Conservation (phyloP, 140 eudicot genomes). For the Ambrosia hybrid region DNA sequence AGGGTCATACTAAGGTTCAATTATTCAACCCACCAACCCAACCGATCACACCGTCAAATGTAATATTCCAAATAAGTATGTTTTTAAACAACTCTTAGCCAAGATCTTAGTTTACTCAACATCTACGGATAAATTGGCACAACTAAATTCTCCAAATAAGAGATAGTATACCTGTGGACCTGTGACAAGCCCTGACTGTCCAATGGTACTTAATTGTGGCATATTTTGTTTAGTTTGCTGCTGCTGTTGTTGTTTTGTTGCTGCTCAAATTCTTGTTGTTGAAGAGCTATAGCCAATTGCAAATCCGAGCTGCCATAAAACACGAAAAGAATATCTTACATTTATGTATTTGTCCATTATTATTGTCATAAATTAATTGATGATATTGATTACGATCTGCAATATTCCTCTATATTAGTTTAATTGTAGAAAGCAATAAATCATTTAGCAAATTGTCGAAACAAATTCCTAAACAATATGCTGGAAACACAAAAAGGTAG, state of each 20-base stretch:
- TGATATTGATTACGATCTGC: conserved; percentile 9
- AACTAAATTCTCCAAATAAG: not conserved
- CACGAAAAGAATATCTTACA: not conserved
- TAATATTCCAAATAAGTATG: too few relatives aligned
- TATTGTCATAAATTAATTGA: not conserved
- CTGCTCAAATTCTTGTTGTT: conserved; percentile 86
- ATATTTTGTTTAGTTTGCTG: conserved; percentile 37
- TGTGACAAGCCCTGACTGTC: conserved; percentile 57
- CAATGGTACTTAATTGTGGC: conserved; percentile 34
- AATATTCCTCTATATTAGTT: conserved; percentile 12
- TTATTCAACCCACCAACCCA: too few relatives aligned
- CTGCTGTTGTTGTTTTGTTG: conserved; percentile 41
- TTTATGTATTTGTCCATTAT: not conserved
- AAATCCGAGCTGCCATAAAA: conserved; percentile 70
- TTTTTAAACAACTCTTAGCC: not conserved
- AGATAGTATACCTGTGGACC: conserved; percentile 80
- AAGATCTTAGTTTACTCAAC: not conserved
- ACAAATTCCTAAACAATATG: not conserved
- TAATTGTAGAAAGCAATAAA: not conserved
- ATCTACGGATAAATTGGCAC: too few relatives aligned
- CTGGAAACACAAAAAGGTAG: conserved; percentile 9
- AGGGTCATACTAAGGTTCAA: too few relatives aligned
- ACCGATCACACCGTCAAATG: too few relatives aligned
- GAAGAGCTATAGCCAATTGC: conserved; percentile 83
- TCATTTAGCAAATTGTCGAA: conserved; percentile 14